Conservation (phyloP, 257 asterid genomes). For the Nemophila menziesii region DNA sequence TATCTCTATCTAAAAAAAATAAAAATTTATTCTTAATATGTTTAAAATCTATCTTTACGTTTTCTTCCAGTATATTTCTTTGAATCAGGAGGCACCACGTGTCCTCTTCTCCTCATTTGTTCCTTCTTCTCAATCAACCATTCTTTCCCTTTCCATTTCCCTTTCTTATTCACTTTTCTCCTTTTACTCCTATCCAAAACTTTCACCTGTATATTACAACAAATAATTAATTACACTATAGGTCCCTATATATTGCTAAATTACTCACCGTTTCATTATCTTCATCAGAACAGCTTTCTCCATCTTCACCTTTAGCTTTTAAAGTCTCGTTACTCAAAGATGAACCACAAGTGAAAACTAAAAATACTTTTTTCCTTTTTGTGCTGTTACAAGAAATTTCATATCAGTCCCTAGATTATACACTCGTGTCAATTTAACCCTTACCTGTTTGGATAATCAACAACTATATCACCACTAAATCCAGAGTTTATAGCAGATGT, state of each 20-base stretch:
- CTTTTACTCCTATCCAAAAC: constrained; percentile 75
- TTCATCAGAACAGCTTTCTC: constrained; percentile 59
- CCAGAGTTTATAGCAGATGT: constrained; percentile 94
- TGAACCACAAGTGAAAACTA: constrained; percentile 85
- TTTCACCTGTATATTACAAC: constrained; percentile 50
- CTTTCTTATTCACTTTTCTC: constrained; percentile 70
- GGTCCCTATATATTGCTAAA: no score
- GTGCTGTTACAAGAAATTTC: constrained; percentile 36
- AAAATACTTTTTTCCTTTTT: constrained; percentile 78
- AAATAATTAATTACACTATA: no score
- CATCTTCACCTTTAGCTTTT: constrained; percentile 58
- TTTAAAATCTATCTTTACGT: constrained; percentile 66
- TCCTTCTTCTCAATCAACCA: constrained; percentile 79
- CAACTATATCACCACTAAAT: constrained; percentile 84
- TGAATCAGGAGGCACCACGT: constrained; percentile 57
- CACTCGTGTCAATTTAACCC: not conserved
- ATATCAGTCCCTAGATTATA: not conserved
- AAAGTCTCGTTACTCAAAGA: constrained; percentile 61
- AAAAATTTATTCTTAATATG: no score
- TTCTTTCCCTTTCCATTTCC: constrained; percentile 63
- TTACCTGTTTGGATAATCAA: constrained; percentile 93
- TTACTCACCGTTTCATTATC: constrained; percentile 61
- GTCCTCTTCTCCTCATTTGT: constrained; percentile 69
- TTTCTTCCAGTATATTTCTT: constrained; percentile 87
- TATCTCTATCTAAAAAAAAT: no score